phyloP scores from a whole-genome alignment of 495 filamentous ascomycete species.

The Penicillium pulvis region DNA sequence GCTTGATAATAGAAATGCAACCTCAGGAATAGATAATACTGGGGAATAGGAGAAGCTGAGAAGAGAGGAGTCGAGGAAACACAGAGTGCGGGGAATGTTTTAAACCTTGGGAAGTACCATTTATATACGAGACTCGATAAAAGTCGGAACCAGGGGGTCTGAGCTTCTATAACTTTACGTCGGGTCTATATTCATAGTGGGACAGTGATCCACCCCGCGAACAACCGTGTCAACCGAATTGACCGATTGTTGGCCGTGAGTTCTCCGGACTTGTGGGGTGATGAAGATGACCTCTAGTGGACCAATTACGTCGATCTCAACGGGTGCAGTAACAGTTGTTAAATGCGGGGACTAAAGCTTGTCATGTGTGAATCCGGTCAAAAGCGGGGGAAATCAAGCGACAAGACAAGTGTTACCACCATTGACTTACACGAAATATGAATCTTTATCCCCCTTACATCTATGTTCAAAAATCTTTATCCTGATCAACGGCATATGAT shows the following conservation, averaged over 20 bases:
- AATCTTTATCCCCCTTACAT: not conserved
- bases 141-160: not conserved
- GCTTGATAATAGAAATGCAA: not conserved
- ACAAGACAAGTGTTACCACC: no score
- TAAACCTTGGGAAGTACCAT: not conserved
- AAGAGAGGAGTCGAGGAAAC: not conserved
- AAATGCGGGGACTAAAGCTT: conserved; percentile 22
- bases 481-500: not conserved
- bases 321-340: not conserved
- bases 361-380: not conserved
- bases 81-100: not conserved
- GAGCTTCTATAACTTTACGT: not conserved
- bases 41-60: not conserved
- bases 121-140: not conserved
- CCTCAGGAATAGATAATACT: not conserved
- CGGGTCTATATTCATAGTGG: not conserved
- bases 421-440: not conserved
- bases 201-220: conserved; percentile 2
- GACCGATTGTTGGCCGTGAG: not conserved
- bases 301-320: conserved; percentile 3
- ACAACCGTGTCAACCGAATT: not conserved
- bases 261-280: conserved; percentile 3
- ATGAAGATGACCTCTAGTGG: not conserved
- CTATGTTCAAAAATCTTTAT: not conserved
- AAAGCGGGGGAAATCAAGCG: not conserved